Conservation (phyloP, 352 stramenopile genomes). For the Thalassiosira livingstoniorum region DNA sequence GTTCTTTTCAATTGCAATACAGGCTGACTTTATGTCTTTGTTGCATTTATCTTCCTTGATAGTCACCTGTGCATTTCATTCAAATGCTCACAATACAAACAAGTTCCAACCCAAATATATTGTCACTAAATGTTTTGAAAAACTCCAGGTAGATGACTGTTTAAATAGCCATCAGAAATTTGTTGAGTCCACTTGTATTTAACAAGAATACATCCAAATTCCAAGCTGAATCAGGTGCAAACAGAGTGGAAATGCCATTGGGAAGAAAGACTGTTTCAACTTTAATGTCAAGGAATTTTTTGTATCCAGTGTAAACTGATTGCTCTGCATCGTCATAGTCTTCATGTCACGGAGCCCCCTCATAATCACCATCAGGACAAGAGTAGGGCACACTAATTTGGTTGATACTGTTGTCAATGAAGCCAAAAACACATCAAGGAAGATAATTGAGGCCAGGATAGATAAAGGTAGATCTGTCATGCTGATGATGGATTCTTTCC, state of each 20-base stretch:
- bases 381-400: conserved; percentile 32
- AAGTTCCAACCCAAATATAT: not conserved
- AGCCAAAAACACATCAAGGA: conserved; percentile 55
- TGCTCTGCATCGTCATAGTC: conserved; percentile 23
- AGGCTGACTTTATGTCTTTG: not conserved
- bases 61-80: not conserved
- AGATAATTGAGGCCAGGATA: conserved; percentile 16
- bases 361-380: conserved; percentile 50
- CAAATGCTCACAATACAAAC: conserved; percentile 19
- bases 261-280: conserved; percentile 46
- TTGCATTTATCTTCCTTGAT: not conserved
- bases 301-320: conserved; percentile 51
- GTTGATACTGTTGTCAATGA: conserved; percentile 55
- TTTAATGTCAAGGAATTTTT: conserved; percentile 54
- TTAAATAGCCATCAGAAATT: conserved; percentile 24
- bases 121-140: conserved; percentile 10
- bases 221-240: conserved; percentile 23
- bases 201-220: conserved; percentile 1
- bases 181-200: conserved; percentile 25
- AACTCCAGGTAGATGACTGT: not conserved
- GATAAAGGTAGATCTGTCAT: conserved; percentile 1
- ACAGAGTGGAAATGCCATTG: conserved; percentile 49
- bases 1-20: conserved; percentile 24
- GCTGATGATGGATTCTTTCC: not conserved
- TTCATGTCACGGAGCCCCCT: conserved; percentile 22